Base-by-base conservation (phyloP, 257 asterid species). In the Nicotiana attenuata region DNA sequence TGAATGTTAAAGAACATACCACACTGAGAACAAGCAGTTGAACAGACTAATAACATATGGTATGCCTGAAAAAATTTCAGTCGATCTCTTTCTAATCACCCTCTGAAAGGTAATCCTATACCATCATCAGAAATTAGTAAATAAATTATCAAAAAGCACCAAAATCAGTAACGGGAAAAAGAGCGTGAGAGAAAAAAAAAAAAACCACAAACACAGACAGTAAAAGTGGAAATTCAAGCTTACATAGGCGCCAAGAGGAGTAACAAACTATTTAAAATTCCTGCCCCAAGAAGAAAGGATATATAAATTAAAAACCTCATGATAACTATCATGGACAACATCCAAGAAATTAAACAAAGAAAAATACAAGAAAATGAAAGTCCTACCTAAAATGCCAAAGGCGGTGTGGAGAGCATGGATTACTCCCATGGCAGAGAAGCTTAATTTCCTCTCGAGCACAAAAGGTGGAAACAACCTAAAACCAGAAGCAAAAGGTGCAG, bases 191-290 rank as follows among this genome's bases (percentile, higher is more conserved):
- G 31, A 29, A 29, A 29, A 29, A 29, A 2, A 29, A 26, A 26
- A 29, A 29, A 29, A 29, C 2, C 31, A 29, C 31, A 29, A 29
- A 29, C 31, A 29, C 31, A 29, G 2, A 2, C 31, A 29, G 31
- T 29, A 29, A 29, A 29, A 29, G 31, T 29, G 31, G 31, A 29
- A 29, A 29, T 29, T 29, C 31, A 29, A 29, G 31, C 91, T 88
- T 85, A 93, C 98, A 85, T 60, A 55, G 98, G 98, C 14, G 98
- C 87, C 86, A 93, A 81, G 92, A 93, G 92, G 81, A 93, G 89
- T 53, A 91, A 92, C 83, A 93, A 86, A 14, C 94, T 97, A 77
- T 89, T 86, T 45, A 88, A 91, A 85, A 92, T 91, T 76, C 97
- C 97, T 92, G 89, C 52, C 14, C 29, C 15, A 14, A n/a, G 41